A percentile compares a stretch with the other conserved stretches of the same genome.
phyloP scores from a whole-genome alignment of 306 rosid genomes.

The Sicyos baderoa region DNA sequence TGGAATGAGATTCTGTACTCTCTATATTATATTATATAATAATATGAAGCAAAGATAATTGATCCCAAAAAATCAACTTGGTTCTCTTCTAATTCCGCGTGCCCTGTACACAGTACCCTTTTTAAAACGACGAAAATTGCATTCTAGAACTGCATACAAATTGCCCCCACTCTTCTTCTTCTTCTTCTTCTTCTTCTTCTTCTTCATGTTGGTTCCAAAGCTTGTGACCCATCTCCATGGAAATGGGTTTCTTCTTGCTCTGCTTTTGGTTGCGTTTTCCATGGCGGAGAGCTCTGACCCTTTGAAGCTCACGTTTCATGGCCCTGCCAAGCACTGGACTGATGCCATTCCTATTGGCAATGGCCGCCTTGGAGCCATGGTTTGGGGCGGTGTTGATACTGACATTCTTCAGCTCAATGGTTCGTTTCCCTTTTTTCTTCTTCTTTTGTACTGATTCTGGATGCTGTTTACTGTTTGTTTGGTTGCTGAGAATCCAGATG shows the following conservation, averaged over 20 bases:
- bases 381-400: constrained; percentile 70
- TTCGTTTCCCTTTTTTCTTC: constrained; percentile 18
- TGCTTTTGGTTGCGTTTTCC: neutral
- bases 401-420: constrained; percentile 89
- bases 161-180: no score
- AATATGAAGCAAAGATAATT: neutral
- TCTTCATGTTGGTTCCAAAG: no score
- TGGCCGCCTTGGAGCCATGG: constrained; percentile 91
- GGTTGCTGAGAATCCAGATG: neutral
- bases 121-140: neutral
- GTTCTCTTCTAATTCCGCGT: constrained; percentile 8
- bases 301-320: constrained; percentile 55
- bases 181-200: no score
- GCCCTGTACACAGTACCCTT: neutral
- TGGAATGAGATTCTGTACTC: neutral
- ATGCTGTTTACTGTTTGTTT: no score
- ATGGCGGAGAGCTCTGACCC: constrained; percentile 38
- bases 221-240: neutral
- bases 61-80: no score
- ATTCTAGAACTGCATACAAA: neutral
- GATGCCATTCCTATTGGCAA: constrained; percentile 88
- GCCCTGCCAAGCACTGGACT: constrained; percentile 66
- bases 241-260: neutral
- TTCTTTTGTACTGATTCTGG: neutral
- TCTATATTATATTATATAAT: no score